Base-by-base conservation (phyloP, 495 filamentous ascomycete species). In the Penicillium odoratum region DNA sequence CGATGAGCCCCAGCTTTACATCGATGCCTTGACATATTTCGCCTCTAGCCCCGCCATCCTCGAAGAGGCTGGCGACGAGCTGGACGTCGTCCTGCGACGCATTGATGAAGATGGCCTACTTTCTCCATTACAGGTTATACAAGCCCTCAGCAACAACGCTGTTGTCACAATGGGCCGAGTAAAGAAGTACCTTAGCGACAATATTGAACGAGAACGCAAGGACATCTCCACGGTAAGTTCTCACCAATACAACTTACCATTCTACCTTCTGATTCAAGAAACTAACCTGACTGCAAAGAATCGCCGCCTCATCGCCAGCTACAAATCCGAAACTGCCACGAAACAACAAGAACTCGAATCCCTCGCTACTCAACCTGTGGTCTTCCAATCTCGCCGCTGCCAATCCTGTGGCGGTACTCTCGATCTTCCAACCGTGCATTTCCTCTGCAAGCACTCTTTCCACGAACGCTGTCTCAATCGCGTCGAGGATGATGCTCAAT, bases 81-180 rank as follows among this genome's bases (percentile, higher is more conserved):
- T 98, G 7, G 82, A 91, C 49, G 76, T 77, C 21, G 88, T 98
- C 3, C 79, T 98, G 38, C 84, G 85, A 45, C 89, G 90, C 58
- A 98, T 98, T 64, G 89, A 96, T 54, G 83, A 88, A 53, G 90
- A 94, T 59, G 89, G 91, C 13, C 82, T 98, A 11, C 95, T 98
- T 89, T 93, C 95, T 13, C 94, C 94, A 2, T 78, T 98, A 26
- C 93, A 98, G 70, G 94, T 98, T 13, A 94, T 98, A 15, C 94
- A 98, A 69, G 92, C 95, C 3, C 77, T 98, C 10, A 89, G 87
- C 57, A 85, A 83, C 28, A 92, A 91, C 65, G 86, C 83, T 28
- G 92, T 97, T 7, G 93, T 94, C 1, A 97, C 92, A 1, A 97
- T 98, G 89, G 94, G 95, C 33, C 89, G 97, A 78, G 87, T 98